phyloP scores from a whole-genome alignment of 1,284 basidiomycete species.

The Apiotrichum porosum region DNA sequence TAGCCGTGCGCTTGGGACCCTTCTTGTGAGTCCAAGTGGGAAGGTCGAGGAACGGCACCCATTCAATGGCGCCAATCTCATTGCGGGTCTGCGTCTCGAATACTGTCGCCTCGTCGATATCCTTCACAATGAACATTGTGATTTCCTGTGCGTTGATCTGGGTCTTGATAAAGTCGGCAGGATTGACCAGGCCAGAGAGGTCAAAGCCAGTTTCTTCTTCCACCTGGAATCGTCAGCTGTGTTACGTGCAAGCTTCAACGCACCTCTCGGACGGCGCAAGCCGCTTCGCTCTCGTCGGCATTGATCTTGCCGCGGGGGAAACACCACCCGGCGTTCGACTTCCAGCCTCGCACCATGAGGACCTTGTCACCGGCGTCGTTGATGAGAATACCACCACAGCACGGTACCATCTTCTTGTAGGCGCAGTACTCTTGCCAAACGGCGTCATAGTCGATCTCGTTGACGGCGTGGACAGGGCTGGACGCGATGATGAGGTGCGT shows the following conservation, averaged over 20 bases:
- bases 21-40: conserved; percentile 87
- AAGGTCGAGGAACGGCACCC: conserved; percentile 85
- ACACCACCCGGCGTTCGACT: conserved; percentile 91
- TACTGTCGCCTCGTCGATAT: conserved; percentile 79
- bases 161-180: conserved; percentile 72
- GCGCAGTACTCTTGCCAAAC: conserved; percentile 55
- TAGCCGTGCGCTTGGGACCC: conserved; percentile 49
- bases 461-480: conserved; percentile 32
- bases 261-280: conserved; percentile 87
- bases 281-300: conserved; percentile 73
- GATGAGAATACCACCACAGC: conserved; percentile 97
- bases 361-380: conserved; percentile 91
- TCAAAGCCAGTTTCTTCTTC: conserved; percentile 93
- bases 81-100: conserved; percentile 95
- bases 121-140: conserved; percentile 84
- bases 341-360: conserved; percentile 95
- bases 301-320: conserved; percentile 99
- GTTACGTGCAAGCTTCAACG: conserved; percentile 15
- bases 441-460: conserved; percentile 45
- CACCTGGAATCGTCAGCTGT: conserved; percentile 55
- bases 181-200: conserved; percentile 63
- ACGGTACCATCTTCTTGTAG: conserved; percentile 96
- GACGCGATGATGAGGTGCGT: conserved; percentile 79
- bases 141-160: conserved; percentile 85
- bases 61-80: conserved; percentile 98